Percentiles rank a stretch among this genome's conserved stretches.
Conservation (phyloP, 78 protist species). For the Dictyostelium brefeldianum region DNA sequence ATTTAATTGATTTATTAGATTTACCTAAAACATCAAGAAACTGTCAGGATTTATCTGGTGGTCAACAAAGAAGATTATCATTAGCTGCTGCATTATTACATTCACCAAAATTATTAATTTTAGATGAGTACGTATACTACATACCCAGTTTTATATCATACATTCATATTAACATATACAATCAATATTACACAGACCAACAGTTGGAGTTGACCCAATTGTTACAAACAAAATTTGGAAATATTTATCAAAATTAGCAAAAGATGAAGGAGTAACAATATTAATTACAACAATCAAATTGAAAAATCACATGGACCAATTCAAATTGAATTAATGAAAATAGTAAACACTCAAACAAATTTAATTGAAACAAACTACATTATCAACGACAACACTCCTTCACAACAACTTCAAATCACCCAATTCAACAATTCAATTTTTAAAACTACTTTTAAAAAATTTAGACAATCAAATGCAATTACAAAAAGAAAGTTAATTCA, state of each 20-base stretch:
- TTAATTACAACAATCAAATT: conserved; percentile 84
- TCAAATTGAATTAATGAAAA: too few species aligned
- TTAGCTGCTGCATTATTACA: conserved; percentile 63
- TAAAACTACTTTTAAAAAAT: too few species aligned
- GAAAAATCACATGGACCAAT: too few species aligned
- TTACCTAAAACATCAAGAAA: not conserved
- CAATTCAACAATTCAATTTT: too few species aligned
- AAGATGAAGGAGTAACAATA: conserved; percentile 42
- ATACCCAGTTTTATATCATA: too few species aligned
- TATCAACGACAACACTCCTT: too few species aligned
- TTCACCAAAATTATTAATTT: conserved; percentile 44
- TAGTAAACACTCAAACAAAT: too few species aligned
- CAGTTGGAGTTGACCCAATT: conserved; percentile 54
- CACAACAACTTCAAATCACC: too few species aligned
- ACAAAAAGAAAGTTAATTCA: conserved; percentile 16
- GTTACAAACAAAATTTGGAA: conserved; percentile 50
- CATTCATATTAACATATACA: too few species aligned
- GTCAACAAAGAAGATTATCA: conserved; percentile 80
- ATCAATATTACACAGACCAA: too few species aligned
- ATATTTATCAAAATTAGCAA: conserved; percentile 21
- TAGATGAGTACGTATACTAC: conserved; percentile 35
- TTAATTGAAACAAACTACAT: too few species aligned
- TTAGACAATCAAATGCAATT: not conserved
- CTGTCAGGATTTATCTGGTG: conserved; percentile 48
- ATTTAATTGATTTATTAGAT: not conserved